Conservation (phyloP, 2,329 filamentous ascomycete genomes). For the Beauveria sp. region DNA sequence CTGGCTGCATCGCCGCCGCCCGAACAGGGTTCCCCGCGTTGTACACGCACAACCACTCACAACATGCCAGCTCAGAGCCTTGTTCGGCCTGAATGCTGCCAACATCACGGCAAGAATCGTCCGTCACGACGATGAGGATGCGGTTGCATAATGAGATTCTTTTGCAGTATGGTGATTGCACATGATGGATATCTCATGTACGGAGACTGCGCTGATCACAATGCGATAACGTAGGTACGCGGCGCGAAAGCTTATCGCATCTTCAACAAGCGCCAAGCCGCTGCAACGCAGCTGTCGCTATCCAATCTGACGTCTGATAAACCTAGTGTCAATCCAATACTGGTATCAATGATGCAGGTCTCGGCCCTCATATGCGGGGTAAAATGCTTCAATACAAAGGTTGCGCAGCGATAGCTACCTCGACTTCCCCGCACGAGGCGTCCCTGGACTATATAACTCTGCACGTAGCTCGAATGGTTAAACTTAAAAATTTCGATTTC, state of each 20-base stretch:
- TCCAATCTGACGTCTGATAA: not conserved
- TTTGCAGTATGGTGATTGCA: not conserved
- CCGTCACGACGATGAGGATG: not conserved
- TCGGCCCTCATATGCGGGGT: not conserved
- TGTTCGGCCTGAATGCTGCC: not conserved
- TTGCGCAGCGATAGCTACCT: not conserved
- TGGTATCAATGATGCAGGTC: constrained; percentile 1
- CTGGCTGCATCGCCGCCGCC: not conserved
- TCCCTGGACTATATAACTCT: not conserved
- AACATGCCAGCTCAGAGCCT: not conserved
- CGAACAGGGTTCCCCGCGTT: constrained; percentile 7
- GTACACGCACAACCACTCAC: not conserved
- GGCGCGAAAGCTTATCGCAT: not conserved
- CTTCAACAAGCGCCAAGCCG: not conserved
- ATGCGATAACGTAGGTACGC: not conserved
- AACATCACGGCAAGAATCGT: not conserved
- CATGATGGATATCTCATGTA: not conserved
- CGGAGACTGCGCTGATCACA: not conserved
- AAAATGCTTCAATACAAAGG: not conserved
- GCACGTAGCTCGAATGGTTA: not conserved
- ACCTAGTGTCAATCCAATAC: not conserved
- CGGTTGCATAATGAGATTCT: not conserved
- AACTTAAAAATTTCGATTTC: not conserved
- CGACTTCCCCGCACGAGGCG: not conserved
- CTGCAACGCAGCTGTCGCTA: not conserved